Evolutionary conservation across 805 yeast genomes (phyloP).

Genomic region (Candida fluviatilis): DNA sequence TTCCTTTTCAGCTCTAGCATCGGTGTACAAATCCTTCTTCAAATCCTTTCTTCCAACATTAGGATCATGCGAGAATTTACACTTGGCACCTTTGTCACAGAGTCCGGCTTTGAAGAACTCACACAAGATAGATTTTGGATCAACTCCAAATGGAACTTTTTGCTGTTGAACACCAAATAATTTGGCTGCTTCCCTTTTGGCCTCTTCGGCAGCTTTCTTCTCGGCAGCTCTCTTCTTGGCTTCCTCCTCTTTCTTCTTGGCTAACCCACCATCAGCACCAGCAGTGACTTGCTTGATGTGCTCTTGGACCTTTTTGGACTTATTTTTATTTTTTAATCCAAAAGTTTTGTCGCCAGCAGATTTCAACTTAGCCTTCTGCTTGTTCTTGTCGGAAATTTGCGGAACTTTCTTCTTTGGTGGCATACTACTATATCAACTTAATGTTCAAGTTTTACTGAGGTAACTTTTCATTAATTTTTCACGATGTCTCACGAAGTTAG

Average conservation of each 20-base stretch:
- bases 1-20: slow-evolving; percentile 69
- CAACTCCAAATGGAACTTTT: slow-evolving; percentile 94
- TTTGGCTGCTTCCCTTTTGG: slow-evolving; percentile 81
- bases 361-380: slow-evolving; percentile 60
- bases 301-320: slow-evolving; percentile 82
- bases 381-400: slow-evolving; percentile 53
- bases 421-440: slow-evolving; percentile 37
- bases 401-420: slow-evolving; percentile 75
- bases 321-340: slow-evolving; percentile 93
- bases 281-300: slow-evolving; percentile 46
- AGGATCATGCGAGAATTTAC: slow-evolving; percentile 92
- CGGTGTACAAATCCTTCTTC: slow-evolving; percentile 90
- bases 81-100: slow-evolving; percentile 78
- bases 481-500: slow-evolving; percentile 1
- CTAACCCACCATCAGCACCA: slow-evolving; percentile 45
- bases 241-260: slow-evolving; percentile 73
- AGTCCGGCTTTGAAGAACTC: slow-evolving; percentile 81
- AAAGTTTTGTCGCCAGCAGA: slow-evolving; percentile 84
- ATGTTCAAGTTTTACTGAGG: not conserved
- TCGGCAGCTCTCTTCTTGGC: slow-evolving; percentile 63
- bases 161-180: slow-evolving; percentile 70
- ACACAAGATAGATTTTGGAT: slow-evolving; percentile 92
- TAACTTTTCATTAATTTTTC: slow-evolving; percentile 2
- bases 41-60: slow-evolving; percentile 80
- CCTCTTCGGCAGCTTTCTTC: slow-evolving; percentile 87